Percentiles rank a stretch among this genome's conserved stretches.
These are phyloP conservation scores for Apiospora kogelbergensis DNA, from an alignment of 2,329 filamentous ascomycete species.

Conservation along the genomic window DNA sequence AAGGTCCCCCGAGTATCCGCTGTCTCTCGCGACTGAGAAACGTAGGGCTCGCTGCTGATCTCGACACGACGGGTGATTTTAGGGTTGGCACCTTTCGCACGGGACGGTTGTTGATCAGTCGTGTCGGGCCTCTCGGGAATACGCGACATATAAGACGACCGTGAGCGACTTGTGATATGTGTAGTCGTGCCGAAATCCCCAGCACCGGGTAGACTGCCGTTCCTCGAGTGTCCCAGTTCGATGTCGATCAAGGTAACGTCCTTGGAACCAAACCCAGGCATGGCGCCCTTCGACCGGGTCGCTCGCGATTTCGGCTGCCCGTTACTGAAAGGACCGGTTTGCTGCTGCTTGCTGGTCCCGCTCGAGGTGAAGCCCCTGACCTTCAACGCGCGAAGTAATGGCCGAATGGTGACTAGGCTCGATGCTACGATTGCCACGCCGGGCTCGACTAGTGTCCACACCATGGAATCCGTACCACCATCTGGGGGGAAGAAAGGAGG, in stretches of 20 bases:
- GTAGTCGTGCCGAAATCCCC: slow-evolving; percentile 9
- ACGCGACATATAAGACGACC: slow-evolving; percentile 6
- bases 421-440: slow-evolving; percentile 55
- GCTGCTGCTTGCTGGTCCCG: slow-evolving; percentile 30
- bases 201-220: not conserved
- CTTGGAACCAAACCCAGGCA: slow-evolving; percentile 34
- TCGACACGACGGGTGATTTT: slow-evolving; percentile 12
- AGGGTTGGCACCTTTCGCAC: not conserved
- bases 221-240: slow-evolving; percentile 25
- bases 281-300: slow-evolving; percentile 26
- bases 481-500: slow-evolving; percentile 29
- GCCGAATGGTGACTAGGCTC: slow-evolving; percentile 54
- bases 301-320: slow-evolving; percentile 31
- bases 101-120: not conserved
- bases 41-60: slow-evolving; percentile 16
- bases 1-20: slow-evolving; percentile 23
- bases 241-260: slow-evolving; percentile 39
- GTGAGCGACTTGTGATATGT: not conserved
- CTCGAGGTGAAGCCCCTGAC: slow-evolving; percentile 47
- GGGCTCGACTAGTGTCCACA: slow-evolving; percentile 59
- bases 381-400: slow-evolving; percentile 49
- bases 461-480: slow-evolving; percentile 50
- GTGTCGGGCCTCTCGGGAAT: slow-evolving; percentile 8
- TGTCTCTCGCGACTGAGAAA: slow-evolving; percentile 17
- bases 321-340: slow-evolving; percentile 24